A percentile compares a stretch with the other conserved stretches of the same genome.
These are phyloP conservation scores for Arthrobotrys musiformis DNA, from an alignment of 2,329 filamentous ascomycete species.

Conservation along the genomic window DNA sequence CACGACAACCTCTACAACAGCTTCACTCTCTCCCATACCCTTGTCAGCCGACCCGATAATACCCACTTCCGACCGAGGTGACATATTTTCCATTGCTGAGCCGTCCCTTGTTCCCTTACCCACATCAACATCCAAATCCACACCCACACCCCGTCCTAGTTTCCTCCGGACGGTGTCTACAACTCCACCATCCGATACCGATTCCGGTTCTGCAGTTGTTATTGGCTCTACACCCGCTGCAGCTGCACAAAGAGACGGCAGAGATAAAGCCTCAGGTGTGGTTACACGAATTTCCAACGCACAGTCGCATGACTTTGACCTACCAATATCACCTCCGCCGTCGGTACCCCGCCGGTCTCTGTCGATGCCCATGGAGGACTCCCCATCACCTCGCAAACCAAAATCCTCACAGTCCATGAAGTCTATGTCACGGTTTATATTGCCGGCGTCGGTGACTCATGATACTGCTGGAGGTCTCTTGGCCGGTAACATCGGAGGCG, in stretches of 20 bases:
- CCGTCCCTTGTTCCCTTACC: neutral
- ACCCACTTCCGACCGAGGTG: slow-evolving; percentile 50
- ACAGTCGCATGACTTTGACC: slow-evolving; percentile 46
- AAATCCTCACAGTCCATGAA: slow-evolving; percentile 41
- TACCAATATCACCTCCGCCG: slow-evolving; percentile 47
- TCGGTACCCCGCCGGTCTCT: slow-evolving; percentile 44
- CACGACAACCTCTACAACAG: neutral
- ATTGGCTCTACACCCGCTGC: neutral
- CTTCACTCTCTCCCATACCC: slow-evolving; percentile 23
- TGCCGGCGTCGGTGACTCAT: slow-evolving; percentile 42
- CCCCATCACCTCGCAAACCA: slow-evolving; percentile 25
- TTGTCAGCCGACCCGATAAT: slow-evolving; percentile 38
- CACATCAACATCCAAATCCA: neutral
- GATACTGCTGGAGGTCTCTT: slow-evolving; percentile 22
- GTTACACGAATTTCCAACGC: slow-evolving; percentile 51
- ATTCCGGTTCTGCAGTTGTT: neutral
- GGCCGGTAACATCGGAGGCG: slow-evolving; percentile 22
- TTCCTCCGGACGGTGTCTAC: slow-evolving; percentile 20
- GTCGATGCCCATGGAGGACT: slow-evolving; percentile 35
- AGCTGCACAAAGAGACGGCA: slow-evolving; percentile 24
- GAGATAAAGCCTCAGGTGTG: slow-evolving; percentile 40
- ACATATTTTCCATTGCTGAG: slow-evolving; percentile 10
- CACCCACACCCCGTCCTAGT: neutral
- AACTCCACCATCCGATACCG: slow-evolving; percentile 32
- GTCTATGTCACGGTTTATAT: slow-evolving; percentile 51